Percentiles rank a stretch among this genome's conserved stretches.
These are phyloP conservation scores for Adansonia gregorii DNA, from an alignment of 441 rosid genomes.

Conservation along the genomic window DNA sequence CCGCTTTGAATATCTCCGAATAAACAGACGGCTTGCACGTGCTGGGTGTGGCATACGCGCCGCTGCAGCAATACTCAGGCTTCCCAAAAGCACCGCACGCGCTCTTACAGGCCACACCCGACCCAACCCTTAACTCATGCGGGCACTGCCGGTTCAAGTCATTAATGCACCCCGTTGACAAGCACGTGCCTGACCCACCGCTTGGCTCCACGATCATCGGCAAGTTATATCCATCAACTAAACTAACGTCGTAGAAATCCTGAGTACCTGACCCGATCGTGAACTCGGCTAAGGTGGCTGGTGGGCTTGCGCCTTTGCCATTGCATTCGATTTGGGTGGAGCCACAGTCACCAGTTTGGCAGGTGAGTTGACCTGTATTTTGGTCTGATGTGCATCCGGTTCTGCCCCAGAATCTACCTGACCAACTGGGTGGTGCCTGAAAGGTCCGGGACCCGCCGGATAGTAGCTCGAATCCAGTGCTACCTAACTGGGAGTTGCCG, in stretches of 20 bases:
- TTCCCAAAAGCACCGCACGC: slow-evolving; percentile 69
- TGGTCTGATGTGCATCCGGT: slow-evolving; percentile 57
- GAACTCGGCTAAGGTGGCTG: slow-evolving; percentile 59
- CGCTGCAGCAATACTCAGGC: slow-evolving; percentile 68
- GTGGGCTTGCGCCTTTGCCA: slow-evolving; percentile 55
- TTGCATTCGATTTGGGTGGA: slow-evolving; percentile 59
- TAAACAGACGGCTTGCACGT: slow-evolving; percentile 61
- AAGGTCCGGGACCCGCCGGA: slow-evolving; percentile 48
- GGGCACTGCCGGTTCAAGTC: slow-evolving; percentile 52
- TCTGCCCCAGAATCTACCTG: slow-evolving; percentile 73
- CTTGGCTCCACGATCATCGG: slow-evolving; percentile 46
- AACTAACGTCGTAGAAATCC: slow-evolving; percentile 58
- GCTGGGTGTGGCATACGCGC: slow-evolving; percentile 54
- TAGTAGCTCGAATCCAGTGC: slow-evolving; percentile 54
- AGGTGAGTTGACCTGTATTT: slow-evolving; percentile 45
- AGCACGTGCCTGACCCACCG: slow-evolving; percentile 44
- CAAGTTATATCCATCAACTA: slow-evolving; percentile 59
- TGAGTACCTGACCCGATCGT: slow-evolving; percentile 46
- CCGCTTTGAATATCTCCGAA: slow-evolving; percentile 64
- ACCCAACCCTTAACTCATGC: slow-evolving; percentile 38
- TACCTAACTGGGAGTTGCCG: slow-evolving; percentile 47
- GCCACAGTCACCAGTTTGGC: slow-evolving; percentile 63
- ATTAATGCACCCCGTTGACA: slow-evolving; percentile 46
- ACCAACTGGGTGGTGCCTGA: slow-evolving; percentile 57
- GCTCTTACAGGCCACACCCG: slow-evolving; percentile 50